Percentiles rank a stretch among this genome's conserved stretches.
Evolutionary conservation across 495 filamentous ascomycete species (phyloP).

Genomic region (Trichocladium antarcticum): DNA sequence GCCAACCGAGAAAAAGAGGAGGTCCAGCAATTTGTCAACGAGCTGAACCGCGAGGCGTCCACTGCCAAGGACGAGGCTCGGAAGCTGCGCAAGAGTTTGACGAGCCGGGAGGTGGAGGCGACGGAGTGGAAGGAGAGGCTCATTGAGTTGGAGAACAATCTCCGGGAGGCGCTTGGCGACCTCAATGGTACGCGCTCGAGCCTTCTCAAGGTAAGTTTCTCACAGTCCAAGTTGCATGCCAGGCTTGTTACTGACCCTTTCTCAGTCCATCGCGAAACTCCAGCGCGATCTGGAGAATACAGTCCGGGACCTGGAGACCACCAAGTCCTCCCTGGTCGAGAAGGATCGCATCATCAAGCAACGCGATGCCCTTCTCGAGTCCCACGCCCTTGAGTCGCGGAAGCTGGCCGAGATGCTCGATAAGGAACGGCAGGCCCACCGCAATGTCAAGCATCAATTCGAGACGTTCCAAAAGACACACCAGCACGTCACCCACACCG

Average conservation of each 20-base stretch:
- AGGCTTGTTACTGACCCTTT: background rate
- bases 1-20: conserved; percentile 85
- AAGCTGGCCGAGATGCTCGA: conserved; percentile 83
- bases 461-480: conserved; percentile 80
- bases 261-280: conserved; percentile 68
- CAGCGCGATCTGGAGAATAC: conserved; percentile 81
- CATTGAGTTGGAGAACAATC: conserved; percentile 75
- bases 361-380: conserved; percentile 85
- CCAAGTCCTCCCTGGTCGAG: conserved; percentile 63
- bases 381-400: conserved; percentile 70
- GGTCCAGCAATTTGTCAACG: conserved; percentile 57
- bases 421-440: conserved; percentile 74
- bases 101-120: conserved; percentile 74
- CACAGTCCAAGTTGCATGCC: too few relatives aligned
- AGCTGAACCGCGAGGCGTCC: conserved; percentile 71
- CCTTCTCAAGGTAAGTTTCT: conserved; percentile 60
- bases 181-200: conserved; percentile 77
- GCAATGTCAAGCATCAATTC: conserved; percentile 72
- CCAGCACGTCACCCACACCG: conserved; percentile 68
- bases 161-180: conserved; percentile 73
- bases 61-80: conserved; percentile 79
- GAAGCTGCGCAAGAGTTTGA: conserved; percentile 66
- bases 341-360: conserved; percentile 83
- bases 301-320: conserved; percentile 65
- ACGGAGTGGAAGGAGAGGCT: conserved; percentile 81